A percentile compares a stretch with the other conserved stretches of the same genome.
Conservation (phyloP, 495 filamentous ascomycete species). For the Aspergillus campestris region DNA sequence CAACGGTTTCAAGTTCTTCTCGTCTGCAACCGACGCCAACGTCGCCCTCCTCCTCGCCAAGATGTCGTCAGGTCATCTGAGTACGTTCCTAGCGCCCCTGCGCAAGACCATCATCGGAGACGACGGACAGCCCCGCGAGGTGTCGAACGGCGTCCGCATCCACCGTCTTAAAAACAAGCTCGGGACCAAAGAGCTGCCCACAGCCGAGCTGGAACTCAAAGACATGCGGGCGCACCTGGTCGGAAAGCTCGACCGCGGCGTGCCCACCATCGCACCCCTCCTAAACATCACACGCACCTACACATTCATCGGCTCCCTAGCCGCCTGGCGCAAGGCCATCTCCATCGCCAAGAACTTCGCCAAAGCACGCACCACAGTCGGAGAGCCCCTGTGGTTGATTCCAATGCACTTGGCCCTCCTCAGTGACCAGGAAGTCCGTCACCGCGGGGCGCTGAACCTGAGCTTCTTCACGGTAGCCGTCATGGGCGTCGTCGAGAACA, state of each 20-base stretch:
- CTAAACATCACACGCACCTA: slow-evolving; percentile 64
- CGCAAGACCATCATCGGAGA: slow-evolving; percentile 29
- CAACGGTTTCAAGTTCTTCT: slow-evolving; percentile 72
- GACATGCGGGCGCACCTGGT: slow-evolving; percentile 56
- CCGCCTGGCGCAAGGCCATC: slow-evolving; percentile 51
- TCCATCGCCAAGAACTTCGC: slow-evolving; percentile 53
- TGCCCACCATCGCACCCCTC: slow-evolving; percentile 55
- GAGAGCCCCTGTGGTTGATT: slow-evolving; percentile 43
- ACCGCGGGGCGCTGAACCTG: slow-evolving; percentile 52
- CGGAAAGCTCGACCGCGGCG: slow-evolving; percentile 53
- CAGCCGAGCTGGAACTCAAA: slow-evolving; percentile 57
- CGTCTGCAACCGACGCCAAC: slow-evolving; percentile 62
- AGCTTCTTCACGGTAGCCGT: slow-evolving; percentile 52
- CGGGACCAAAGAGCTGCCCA: slow-evolving; percentile 60
- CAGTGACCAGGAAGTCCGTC: slow-evolving; percentile 42
- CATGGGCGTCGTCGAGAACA: slow-evolving; percentile 43
- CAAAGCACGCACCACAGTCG: slow-evolving; percentile 42
- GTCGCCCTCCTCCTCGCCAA: slow-evolving; percentile 65
- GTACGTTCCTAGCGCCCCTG: slow-evolving; percentile 61
- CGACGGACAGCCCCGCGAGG: slow-evolving; percentile 14
- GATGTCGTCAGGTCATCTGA: slow-evolving; percentile 45
- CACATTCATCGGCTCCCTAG: slow-evolving; percentile 48
- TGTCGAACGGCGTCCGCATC: slow-evolving; percentile 59
- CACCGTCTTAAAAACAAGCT: slow-evolving; percentile 63
- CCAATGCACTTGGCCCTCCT: slow-evolving; percentile 55